Base-by-base conservation (phyloP, 2,329 filamentous ascomycete species). In the Orbilia oligospora region DNA sequence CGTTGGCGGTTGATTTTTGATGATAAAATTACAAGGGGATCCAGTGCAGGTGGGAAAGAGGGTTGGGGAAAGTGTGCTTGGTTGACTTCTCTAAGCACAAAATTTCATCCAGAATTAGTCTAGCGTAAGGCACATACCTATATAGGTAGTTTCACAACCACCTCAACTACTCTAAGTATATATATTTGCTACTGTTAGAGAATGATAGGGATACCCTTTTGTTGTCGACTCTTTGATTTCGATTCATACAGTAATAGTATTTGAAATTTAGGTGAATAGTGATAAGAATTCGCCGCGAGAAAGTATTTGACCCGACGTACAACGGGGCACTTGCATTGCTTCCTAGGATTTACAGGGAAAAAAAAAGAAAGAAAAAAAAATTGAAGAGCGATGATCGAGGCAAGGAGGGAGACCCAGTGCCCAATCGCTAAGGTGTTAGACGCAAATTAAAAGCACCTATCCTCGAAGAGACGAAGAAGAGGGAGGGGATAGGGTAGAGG, bases 1-100 rank as follows among this genome's bases (percentile, higher is more conserved):
- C 14, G 56, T 61, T 61, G 56, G 56, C 56, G 33, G 9, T 61
- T 61, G 20, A n/a, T 61, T 8, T 41, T 12, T 44, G 33, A 61
- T 44, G 36, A 10, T 2, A 38, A 61, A 41, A 44, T 27, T 41
- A 61, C 27, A 10, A 36, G 27, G 20, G 24, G 27, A 61, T 18
- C 18, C n/a, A 48, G 5, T 55, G 14, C 14, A 18, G 22, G 30
- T 69, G 49, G 12, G 30, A 69, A 9, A 58, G 65, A 46, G 8
- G 49, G 22, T 20, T 18, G 33, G 18, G 33, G 8, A 56, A 20
- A 61, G 12, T 41, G 38, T 41, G 20, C 16, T 10, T 22, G 10
- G 16, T 41, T 58, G 18, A 12, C 38, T 58, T 30, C 4, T 41
- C 38, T 12, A 41, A 3, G 22, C 12, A n/a, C 53, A 58, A 58